These are phyloP conservation scores for Trametes sanguinea DNA, from an alignment of 768 basidiomycete genomes.

Conservation along the genomic window DNA sequence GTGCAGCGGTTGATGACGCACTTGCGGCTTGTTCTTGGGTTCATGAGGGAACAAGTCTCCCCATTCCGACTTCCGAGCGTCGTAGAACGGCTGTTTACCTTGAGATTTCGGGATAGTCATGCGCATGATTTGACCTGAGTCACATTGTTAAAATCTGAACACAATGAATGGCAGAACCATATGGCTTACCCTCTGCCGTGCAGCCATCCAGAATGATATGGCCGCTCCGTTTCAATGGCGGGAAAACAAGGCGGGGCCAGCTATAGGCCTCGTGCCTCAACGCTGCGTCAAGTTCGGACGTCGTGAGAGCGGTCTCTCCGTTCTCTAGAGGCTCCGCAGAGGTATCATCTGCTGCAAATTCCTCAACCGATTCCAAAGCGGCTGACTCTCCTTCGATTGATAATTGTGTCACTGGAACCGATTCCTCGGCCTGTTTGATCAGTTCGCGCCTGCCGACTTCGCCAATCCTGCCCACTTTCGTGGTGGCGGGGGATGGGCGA, in stretches of 20 bases:
- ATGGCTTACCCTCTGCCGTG: constrained; percentile 65
- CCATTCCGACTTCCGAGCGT: constrained; percentile 91
- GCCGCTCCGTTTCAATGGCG: constrained; percentile 90
- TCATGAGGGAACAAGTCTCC: constrained; percentile 94
- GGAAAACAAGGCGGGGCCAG: constrained; percentile 91
- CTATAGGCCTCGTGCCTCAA: constrained; percentile 75
- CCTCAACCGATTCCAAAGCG: constrained; percentile 16
- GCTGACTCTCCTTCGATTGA: constrained; percentile 24
- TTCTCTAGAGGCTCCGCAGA: neutral
- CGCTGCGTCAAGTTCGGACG: constrained; percentile 47
- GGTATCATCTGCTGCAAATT: neutral
- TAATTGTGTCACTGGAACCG: constrained; percentile 24
- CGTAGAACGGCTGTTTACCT: constrained; percentile 94
- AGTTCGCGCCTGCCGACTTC: constrained; percentile 51
- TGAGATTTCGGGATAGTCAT: constrained; percentile 91
- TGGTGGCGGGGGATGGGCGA: constrained; percentile 49
- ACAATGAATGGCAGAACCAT: neutral
- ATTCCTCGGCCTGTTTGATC: constrained; percentile 34
- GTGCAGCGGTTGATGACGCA: constrained; percentile 50
- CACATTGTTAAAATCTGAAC: neutral
- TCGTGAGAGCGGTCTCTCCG: constrained; percentile 14
- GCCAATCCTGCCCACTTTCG: constrained; percentile 53
- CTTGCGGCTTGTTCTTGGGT: constrained; percentile 75
- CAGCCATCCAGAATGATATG: constrained; percentile 93
- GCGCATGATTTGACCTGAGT: constrained; percentile 86